Evolutionary conservation across 371 early-diverging fungal species (phyloP).

Genomic region (Funneliformis caledonium): DNA sequence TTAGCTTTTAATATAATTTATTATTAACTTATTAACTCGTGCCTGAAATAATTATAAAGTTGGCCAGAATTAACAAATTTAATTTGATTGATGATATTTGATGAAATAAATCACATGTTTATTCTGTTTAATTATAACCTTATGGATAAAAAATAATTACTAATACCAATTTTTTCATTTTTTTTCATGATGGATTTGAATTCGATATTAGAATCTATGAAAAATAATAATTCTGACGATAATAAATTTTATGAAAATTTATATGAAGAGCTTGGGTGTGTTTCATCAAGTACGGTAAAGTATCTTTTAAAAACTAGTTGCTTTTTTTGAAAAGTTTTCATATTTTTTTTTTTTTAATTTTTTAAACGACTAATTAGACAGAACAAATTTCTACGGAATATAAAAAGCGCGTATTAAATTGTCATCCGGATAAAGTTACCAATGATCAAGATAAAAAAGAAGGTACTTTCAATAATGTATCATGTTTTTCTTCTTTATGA

Average conservation of each 20-base stretch:
- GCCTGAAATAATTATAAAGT: too few relatives aligned
- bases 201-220: constrained; percentile 1
- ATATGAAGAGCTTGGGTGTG: constrained; percentile 14
- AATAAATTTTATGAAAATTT: constrained; percentile 31
- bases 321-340: too few relatives aligned
- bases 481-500: not conserved
- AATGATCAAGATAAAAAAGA: constrained; percentile 14
- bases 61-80: too few relatives aligned
- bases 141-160: too few relatives aligned
- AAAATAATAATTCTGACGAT: not conserved
- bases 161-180: too few relatives aligned
- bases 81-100: too few relatives aligned
- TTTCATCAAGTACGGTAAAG: constrained; percentile 23
- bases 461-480: not conserved
- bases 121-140: too few relatives aligned
- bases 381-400: constrained; percentile 36
- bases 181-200: constrained; percentile 3
- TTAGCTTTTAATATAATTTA: too few relatives aligned
- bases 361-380: not conserved
- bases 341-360: not conserved
- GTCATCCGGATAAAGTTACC: constrained; percentile 32
- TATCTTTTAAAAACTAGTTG: not conserved
- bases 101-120: too few relatives aligned
- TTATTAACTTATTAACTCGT: too few relatives aligned
- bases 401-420: constrained; percentile 25